These are phyloP conservation scores for Pleomassaria siparia DNA, from an alignment of 2,329 filamentous ascomycete species.

Conservation along the genomic window DNA sequence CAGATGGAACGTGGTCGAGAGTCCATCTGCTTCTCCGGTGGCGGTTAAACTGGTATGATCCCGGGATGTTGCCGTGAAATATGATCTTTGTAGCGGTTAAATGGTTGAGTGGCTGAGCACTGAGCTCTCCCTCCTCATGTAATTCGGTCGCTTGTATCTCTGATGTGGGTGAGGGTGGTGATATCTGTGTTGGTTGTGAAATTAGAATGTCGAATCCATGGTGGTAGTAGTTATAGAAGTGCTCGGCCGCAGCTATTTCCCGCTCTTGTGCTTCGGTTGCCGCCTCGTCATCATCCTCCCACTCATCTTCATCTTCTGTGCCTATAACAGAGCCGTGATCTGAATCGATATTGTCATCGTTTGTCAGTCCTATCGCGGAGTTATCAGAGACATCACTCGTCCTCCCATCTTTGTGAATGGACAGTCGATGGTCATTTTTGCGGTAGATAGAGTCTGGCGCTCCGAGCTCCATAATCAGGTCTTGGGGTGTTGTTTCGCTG, in stretches of 20 bases:
- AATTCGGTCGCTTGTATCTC: slow-evolving; percentile 49
- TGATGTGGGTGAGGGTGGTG: slow-evolving; percentile 56
- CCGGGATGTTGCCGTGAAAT: slow-evolving; percentile 90
- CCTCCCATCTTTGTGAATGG: slow-evolving; percentile 65
- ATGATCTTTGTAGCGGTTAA: slow-evolving; percentile 90
- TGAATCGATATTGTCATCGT: slow-evolving; percentile 34
- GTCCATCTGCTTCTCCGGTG: slow-evolving; percentile 89
- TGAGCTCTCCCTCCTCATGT: slow-evolving; percentile 26
- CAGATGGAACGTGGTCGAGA: slow-evolving; percentile 55
- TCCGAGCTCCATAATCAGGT: slow-evolving; percentile 85
- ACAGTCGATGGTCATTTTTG: slow-evolving; percentile 85
- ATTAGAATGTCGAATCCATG: slow-evolving; percentile 92
- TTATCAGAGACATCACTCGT: slow-evolving; percentile 40
- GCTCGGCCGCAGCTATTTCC: slow-evolving; percentile 64
- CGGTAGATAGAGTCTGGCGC: slow-evolving; percentile 93
- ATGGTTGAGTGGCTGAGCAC: slow-evolving; percentile 54
- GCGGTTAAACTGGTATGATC: slow-evolving; percentile 94
- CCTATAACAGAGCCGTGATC: slow-evolving; percentile 36
- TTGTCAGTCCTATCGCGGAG: slow-evolving; percentile 29
- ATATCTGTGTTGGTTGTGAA: slow-evolving; percentile 65
- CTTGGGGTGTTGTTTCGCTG: slow-evolving; percentile 87
- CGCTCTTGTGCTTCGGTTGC: slow-evolving; percentile 62
- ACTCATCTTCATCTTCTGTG: slow-evolving; percentile 47
- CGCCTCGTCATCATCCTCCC: slow-evolving; percentile 47
- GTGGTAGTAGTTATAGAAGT: slow-evolving; percentile 96